These are phyloP conservation scores for Dipteronia dyeriana DNA, from an alignment of 345 rosid genomes.

Conservation along the genomic window DNA sequence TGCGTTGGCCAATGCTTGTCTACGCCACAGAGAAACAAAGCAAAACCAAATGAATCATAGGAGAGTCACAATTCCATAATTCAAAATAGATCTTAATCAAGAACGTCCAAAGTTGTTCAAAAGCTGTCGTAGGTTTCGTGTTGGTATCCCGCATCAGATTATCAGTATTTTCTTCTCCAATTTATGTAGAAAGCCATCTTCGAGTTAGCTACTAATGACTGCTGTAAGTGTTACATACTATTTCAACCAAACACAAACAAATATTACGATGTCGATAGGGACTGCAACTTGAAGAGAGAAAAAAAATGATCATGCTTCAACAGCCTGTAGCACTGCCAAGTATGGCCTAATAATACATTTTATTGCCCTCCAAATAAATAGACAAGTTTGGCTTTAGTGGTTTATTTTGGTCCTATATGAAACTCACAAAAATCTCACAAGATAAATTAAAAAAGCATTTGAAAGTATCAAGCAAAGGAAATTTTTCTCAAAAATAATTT, in stretches of 20 bases:
- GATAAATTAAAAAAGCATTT: too few relatives aligned
- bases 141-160: neutral
- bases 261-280: neutral
- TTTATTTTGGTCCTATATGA: too few relatives aligned
- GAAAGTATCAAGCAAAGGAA: neutral
- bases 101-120: neutral
- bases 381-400: too few relatives aligned
- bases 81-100: neutral
- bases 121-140: neutral
- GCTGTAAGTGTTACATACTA: neutral
- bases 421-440: too few relatives aligned
- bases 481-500: neutral
- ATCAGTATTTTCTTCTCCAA: neutral
- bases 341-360: neutral
- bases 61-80: neutral
- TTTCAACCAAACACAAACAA: neutral
- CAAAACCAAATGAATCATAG: too few relatives aligned
- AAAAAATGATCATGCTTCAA: neutral
- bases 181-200: neutral
- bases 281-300: neutral
- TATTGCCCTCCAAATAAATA: neutral
- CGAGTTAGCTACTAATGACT: neutral
- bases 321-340: too few relatives aligned
- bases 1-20: conserved; percentile 91
- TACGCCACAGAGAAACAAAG: conserved; percentile 20